Conservation (phyloP, 345 rosid genomes). For the Microthlaspi erraticum region DNA sequence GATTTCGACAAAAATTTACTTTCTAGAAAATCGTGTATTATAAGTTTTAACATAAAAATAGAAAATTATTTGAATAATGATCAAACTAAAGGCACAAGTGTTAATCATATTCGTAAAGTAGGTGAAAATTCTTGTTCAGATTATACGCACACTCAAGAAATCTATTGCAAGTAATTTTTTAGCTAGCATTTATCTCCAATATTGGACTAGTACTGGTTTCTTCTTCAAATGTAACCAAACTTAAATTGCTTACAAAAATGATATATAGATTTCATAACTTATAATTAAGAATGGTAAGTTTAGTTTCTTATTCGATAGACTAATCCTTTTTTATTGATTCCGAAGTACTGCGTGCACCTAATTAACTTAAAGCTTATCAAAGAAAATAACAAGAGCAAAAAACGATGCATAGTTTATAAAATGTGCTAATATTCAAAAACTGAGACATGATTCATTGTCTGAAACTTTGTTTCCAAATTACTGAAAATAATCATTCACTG, state of each 20-base stretch:
- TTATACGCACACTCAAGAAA: slow-evolving; percentile 4
- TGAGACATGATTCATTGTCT: slow-evolving; percentile 32
- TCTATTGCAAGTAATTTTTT: slow-evolving; percentile 13
- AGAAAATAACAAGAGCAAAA: slow-evolving; percentile 21
- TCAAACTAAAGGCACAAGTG: neutral
- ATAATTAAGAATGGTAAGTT: neutral
- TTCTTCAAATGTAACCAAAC: slow-evolving; percentile 23
- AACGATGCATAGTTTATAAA: slow-evolving; percentile 28
- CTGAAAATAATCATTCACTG: slow-evolving; percentile 29
- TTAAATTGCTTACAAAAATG: neutral
- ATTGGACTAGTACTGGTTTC: neutral
- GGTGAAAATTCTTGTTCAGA: slow-evolving; percentile 8
- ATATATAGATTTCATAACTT: neutral
- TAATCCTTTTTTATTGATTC: slow-evolving; percentile 11
- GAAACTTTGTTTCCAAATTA: slow-evolving; percentile 21
- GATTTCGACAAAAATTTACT: neutral
- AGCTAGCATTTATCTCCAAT: neutral
- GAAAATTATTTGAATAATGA: neutral
- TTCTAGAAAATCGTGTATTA: neutral
- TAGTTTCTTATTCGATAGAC: slow-evolving; percentile 20
- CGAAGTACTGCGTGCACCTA: neutral
- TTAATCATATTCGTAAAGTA: neutral
- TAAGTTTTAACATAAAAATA: neutral
- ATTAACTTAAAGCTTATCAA: neutral
- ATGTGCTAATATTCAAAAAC: slow-evolving; percentile 16